Evolutionary conservation across 2,329 filamentous ascomycete genomes (phyloP), one percentile per base, ranked within the genome.

Genomic region (Phialophora chinensis): DNA sequence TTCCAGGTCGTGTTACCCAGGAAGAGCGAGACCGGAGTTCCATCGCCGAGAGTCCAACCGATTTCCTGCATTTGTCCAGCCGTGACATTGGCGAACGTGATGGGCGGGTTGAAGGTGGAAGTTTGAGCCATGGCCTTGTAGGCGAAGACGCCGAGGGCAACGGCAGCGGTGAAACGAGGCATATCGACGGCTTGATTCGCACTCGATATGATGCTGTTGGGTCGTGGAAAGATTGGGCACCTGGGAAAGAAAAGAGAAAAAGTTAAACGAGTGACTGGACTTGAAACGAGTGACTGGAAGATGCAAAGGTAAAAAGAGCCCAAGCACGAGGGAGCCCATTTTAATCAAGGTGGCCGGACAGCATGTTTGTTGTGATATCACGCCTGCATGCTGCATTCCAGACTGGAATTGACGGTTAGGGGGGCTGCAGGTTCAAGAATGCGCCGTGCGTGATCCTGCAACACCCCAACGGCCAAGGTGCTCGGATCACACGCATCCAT

Each of bases 1-100:
- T 62, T 65, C 65, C 64, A 70, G 33, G 54, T 69, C 5, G 60
- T 58, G 59, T 71, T 71, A 17, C 67, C 69, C 29, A 72, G 53
- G 54, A 65, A 63, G 23, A 72, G 52, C 23, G 68, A 63, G 12
- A 72, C 67, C 8, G 66, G 62, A 2, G 55, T 55, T 6, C 66
- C 66, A 56, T 70, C 61, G 8, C 71, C 71, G 27, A 62, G 52
- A 35, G 66, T 66, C 64, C 65, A 72, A 7, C 62, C 55, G 60
- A 72, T 68, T 2, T 65, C 62, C 68, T 67, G 68, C 27, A 67
- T 31, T 31, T 70, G 60, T 54, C 69, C 71, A 14, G 67, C 63
- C 11, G 64, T 66, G 53, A 69, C 69, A 49, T 44, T 44, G 25
- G 20, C 58, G 62, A 67, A 72, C 14, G 68, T 67, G 57, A 68